These are phyloP conservation scores for Fusarium ambrosium DNA, from an alignment of 2,329 filamentous ascomycete genomes.

Conservation along the genomic window DNA sequence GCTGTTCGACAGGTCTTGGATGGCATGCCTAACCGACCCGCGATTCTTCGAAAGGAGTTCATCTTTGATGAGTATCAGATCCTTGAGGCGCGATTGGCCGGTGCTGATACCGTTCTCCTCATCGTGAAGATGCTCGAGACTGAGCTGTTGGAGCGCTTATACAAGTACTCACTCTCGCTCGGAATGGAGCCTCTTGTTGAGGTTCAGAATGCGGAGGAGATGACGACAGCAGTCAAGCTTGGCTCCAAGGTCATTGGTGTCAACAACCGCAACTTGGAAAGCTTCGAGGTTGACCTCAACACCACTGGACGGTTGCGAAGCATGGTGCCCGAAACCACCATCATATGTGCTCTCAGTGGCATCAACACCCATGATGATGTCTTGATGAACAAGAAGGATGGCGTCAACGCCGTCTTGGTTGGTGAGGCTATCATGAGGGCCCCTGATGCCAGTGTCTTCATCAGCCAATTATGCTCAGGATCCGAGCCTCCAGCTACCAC, in stretches of 20 bases:
- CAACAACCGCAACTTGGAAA: slow-evolving; percentile 97
- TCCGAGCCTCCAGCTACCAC: slow-evolving; percentile 53
- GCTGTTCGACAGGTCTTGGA: slow-evolving; percentile 90
- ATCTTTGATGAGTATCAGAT: slow-evolving; percentile 99
- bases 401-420: slow-evolving; percentile 92
- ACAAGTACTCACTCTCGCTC: slow-evolving; percentile 88
- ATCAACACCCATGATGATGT: slow-evolving; percentile 93
- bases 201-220: slow-evolving; percentile 94
- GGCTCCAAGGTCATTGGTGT: slow-evolving; percentile 95
- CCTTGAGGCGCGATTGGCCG: slow-evolving; percentile 90
- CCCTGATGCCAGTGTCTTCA: slow-evolving; percentile 84
- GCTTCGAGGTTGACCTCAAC: slow-evolving; percentile 94
- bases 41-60: slow-evolving; percentile 94
- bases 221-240: slow-evolving; percentile 86
- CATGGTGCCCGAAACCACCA: slow-evolving; percentile 86
- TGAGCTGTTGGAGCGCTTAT: slow-evolving; percentile 80
- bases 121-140: slow-evolving; percentile 98
- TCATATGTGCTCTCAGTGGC: slow-evolving; percentile 93
- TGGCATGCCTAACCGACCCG: slow-evolving; percentile 91
- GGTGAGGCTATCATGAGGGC: slow-evolving; percentile 97
- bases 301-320: slow-evolving; percentile 91
- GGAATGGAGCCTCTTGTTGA: slow-evolving; percentile 99
- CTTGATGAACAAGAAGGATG: slow-evolving; percentile 86
- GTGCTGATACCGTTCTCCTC: slow-evolving; percentile 92
- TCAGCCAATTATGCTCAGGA: slow-evolving; percentile 82